A percentile compares a stretch with the other conserved stretches of the same genome.
These are phyloP conservation scores for Tubosaeta sp. DNA, from an alignment of 768 basidiomycete genomes.

Conservation along the genomic window DNA sequence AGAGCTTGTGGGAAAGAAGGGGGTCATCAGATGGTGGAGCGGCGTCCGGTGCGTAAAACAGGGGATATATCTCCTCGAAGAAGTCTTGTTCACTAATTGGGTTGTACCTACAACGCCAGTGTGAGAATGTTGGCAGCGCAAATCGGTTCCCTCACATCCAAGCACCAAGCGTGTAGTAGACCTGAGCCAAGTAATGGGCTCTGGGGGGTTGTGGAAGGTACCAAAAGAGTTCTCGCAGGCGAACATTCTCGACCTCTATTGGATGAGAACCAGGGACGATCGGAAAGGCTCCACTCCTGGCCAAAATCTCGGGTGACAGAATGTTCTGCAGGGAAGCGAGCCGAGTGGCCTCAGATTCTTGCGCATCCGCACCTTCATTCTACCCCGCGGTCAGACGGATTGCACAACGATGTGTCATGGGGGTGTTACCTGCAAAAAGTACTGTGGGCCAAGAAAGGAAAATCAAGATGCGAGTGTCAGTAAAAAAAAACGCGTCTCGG, in stretches of 20 bases:
- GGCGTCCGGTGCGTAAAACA: constrained; percentile 50
- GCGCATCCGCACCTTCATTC: constrained; percentile 60
- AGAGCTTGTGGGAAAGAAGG: constrained; percentile 54
- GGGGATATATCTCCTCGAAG: constrained; percentile 53
- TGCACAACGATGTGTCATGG: neutral
- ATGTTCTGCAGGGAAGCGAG: constrained; percentile 47
- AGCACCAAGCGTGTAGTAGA: constrained; percentile 61
- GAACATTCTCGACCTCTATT: constrained; percentile 39
- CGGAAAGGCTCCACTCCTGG: constrained; percentile 63
- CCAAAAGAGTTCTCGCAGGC: constrained; percentile 58
- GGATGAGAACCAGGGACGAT: constrained; percentile 43
- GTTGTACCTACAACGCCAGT: constrained; percentile 49
- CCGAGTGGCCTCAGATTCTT: constrained; percentile 44
- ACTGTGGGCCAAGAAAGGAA: constrained; percentile 35
- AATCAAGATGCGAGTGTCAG: constrained; percentile 1
- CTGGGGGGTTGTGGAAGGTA: constrained; percentile 61
- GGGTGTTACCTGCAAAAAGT: constrained; percentile 61
- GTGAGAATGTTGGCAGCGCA: constrained; percentile 6
- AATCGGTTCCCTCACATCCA: constrained; percentile 55
- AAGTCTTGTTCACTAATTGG: constrained; percentile 59
- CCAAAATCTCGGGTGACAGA: constrained; percentile 59
- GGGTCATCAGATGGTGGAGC: constrained; percentile 47
- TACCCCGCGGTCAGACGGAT: constrained; percentile 25
- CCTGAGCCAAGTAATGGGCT: constrained; percentile 56
- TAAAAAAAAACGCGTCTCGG: neutral